Conservation (phyloP, 148 eudicot species). For the Diospyros kaki region DNA sequence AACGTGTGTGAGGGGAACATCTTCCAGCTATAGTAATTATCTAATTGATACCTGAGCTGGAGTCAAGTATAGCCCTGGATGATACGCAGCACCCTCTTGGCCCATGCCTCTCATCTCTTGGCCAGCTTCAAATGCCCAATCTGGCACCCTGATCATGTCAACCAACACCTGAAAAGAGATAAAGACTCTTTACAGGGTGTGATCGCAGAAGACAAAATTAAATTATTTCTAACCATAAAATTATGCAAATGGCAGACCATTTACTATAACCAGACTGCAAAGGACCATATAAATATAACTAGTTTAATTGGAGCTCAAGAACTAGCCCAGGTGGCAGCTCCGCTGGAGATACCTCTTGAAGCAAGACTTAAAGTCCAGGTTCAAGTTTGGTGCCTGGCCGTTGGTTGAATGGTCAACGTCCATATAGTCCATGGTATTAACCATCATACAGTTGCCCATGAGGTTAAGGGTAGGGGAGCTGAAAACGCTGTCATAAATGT, state of each 20-base stretch:
- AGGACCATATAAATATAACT: too few species aligned
- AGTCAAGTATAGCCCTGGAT: slow-evolving; percentile 80
- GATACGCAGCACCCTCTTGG: slow-evolving; percentile 83
- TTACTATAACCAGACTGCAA: slow-evolving; percentile 4
- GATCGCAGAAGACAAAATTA: background rate
- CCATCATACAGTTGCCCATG: too few species aligned
- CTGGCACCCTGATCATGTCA: slow-evolving; percentile 92
- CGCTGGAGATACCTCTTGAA: too few species aligned
- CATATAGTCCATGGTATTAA: too few species aligned
- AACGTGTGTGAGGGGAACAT: background rate
- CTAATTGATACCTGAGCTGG: slow-evolving; percentile 63
- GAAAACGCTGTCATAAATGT: too few species aligned
- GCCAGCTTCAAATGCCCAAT: slow-evolving; percentile 98
- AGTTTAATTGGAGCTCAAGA: too few species aligned
- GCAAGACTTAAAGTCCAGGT: too few species aligned
- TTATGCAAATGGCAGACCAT: background rate
- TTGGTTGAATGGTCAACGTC: too few species aligned
- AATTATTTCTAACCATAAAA: background rate
- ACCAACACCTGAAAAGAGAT: slow-evolving; percentile 58
- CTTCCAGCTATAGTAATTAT: slow-evolving; percentile 1
- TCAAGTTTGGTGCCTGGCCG: too few species aligned
- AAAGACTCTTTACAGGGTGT: background rate
- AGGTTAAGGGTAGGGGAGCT: too few species aligned
- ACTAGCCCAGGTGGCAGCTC: too few species aligned
- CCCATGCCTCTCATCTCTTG: slow-evolving; percentile 95